phyloP scores from a whole-genome alignment of 441 rosid species.

The Mallotus repandus region DNA sequence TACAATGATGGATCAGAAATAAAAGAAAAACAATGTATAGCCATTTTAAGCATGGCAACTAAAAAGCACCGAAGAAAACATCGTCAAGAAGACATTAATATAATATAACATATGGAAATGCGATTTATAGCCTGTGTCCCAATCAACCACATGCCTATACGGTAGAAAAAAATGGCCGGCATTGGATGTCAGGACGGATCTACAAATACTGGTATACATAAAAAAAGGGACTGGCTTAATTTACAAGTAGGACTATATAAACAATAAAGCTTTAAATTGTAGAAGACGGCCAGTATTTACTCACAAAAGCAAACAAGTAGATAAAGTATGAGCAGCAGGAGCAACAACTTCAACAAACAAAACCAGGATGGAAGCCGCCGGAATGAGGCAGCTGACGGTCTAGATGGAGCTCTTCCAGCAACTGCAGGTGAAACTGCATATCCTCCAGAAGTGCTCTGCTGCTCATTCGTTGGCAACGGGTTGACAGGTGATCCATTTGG shows the following conservation, averaged over 20 bases:
- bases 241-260: constrained; percentile 26
- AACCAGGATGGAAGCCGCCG: constrained; percentile 21
- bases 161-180: constrained; percentile 26
- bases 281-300: constrained; percentile 7
- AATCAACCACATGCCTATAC: constrained; percentile 26
- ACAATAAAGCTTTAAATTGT: background rate
- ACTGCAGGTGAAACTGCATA: constrained; percentile 72
- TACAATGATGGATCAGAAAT: too few species aligned
- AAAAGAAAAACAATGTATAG: too few species aligned
- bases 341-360: constrained; percentile 27
- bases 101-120: background rate
- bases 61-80: background rate
- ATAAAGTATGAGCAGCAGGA: constrained; percentile 25
- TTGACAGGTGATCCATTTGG: constrained; percentile 43
- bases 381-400: constrained; percentile 45
- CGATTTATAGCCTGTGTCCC: constrained; percentile 7
- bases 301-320: constrained; percentile 18
- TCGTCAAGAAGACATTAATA: background rate
- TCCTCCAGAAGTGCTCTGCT: constrained; percentile 45
- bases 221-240: constrained; percentile 17
- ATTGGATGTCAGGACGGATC: constrained; percentile 20
- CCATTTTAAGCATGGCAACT: background rate
- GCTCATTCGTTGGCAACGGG: constrained; percentile 70
- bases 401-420: constrained; percentile 69
- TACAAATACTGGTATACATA: background rate